These are phyloP conservation scores for Candida fluviatilis DNA, from an alignment of 805 yeast genomes.

Conservation along the genomic window DNA sequence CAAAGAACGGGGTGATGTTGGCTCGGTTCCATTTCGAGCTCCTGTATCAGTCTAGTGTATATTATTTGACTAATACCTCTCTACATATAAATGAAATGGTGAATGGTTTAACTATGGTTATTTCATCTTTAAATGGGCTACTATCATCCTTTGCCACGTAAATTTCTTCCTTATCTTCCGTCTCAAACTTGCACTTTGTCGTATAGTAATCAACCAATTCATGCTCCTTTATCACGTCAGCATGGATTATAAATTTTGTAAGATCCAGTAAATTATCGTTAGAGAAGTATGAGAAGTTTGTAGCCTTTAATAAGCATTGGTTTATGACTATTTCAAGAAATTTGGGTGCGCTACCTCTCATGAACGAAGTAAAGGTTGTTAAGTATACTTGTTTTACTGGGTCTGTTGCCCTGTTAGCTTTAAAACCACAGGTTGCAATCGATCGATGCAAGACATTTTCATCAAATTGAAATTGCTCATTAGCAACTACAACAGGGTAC, in stretches of 20 bases:
- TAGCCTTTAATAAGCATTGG: conserved; percentile 11
- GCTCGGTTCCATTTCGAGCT: not conserved
- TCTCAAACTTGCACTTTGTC: conserved; percentile 33
- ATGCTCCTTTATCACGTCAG: conserved; percentile 49
- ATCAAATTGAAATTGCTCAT: conserved; percentile 8
- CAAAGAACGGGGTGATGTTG: conserved; percentile 74
- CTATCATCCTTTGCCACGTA: conserved; percentile 2
- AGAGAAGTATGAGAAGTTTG: conserved; percentile 4
- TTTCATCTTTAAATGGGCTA: conserved; percentile 32
- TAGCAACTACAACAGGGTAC: not conserved
- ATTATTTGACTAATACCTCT: conserved; percentile 8
- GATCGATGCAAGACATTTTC: conserved; percentile 16
- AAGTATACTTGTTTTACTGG: conserved; percentile 31
- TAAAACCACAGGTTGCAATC: conserved; percentile 23
- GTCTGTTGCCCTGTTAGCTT: conserved; percentile 6
- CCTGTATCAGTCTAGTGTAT: not conserved
- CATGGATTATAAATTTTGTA: conserved; percentile 23
- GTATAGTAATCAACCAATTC: conserved; percentile 43
- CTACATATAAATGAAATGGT: conserved; percentile 35
- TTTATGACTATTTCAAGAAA: conserved; percentile 21
- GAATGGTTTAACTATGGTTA: conserved; percentile 37
- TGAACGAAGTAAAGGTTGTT: conserved; percentile 51
- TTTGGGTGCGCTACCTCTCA: conserved; percentile 33
- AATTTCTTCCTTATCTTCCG: conserved; percentile 17
- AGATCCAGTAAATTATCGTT: not conserved